Percentiles rank a stretch among this genome's conserved stretches.
Evolutionary conservation across 1,284 basidiomycete species (phyloP).

Genomic region (Salmacisia buchloeana): DNA sequence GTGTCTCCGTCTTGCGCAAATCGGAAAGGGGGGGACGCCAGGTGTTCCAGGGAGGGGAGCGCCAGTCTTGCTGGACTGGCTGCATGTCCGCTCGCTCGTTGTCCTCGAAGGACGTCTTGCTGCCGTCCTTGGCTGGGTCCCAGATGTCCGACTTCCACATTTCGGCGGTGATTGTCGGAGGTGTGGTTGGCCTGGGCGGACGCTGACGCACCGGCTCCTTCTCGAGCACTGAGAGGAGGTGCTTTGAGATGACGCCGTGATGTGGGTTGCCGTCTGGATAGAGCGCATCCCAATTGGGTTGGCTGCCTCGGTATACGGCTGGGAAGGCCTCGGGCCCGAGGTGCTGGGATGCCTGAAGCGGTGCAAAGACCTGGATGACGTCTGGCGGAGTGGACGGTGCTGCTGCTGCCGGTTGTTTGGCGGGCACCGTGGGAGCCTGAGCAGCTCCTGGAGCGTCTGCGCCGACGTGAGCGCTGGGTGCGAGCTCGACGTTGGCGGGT

Average conservation of each 20-base stretch:
- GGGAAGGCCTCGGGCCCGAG: constrained; percentile 2
- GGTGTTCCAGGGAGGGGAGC: constrained; percentile 19
- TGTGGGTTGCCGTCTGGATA: constrained; percentile 34
- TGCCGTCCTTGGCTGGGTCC: constrained; percentile 22
- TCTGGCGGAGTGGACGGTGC: background rate
- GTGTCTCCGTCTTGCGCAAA: constrained; percentile 7
- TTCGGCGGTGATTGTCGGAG: constrained; percentile 21
- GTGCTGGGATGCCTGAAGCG: background rate
- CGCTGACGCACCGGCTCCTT: constrained; percentile 14
- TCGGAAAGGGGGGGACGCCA: constrained; percentile 40
- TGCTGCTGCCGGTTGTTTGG: background rate
- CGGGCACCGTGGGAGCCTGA: background rate
- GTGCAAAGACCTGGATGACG: background rate
- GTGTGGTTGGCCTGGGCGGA: constrained; percentile 7
- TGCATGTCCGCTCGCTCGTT: constrained; percentile 29
- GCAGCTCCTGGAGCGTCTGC: too few species aligned
- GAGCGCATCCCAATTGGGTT: background rate
- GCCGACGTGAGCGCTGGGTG: too few species aligned
- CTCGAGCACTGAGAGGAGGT: constrained; percentile 20
- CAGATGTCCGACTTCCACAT: constrained; percentile 24
- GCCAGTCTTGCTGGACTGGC: constrained; percentile 31
- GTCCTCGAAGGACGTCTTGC: constrained; percentile 28
- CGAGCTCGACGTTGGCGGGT: background rate
- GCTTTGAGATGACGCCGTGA: constrained; percentile 27
- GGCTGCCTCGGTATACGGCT: background rate